Evolutionary conservation across 2,329 filamentous ascomycete genomes (phyloP), one percentile per base, ranked within the genome.

Genomic region (Anthostomella pinea): DNA sequence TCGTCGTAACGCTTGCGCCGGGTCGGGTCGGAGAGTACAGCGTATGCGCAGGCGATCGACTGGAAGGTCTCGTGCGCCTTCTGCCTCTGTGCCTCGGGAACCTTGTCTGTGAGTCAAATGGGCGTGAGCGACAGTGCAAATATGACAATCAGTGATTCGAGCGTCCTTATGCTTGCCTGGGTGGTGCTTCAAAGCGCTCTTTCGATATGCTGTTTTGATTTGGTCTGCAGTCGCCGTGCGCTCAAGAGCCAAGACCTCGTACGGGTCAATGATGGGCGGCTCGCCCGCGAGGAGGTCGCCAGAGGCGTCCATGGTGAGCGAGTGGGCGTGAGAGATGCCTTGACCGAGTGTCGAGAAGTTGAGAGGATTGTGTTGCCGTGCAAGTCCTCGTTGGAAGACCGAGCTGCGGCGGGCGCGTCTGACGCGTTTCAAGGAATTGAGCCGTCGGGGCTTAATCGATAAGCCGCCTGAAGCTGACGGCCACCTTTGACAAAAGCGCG

Each of bases 201-300:
- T 95, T 58, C 88, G 85, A 69, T 98, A 98, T 13, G 91, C 88
- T 13, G 79, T 81, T 62, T 94, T 96, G 67, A 98, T 77, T 54
- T 95, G 79, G 45, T 88, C 81, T 25, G 80, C 67, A 0, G 85
- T 86, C 10, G 89, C 89, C 34, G 77, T 69, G 43, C 79, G 78
- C 23, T 82, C 73, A 25, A 98, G 63, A 15, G 72, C 77, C 7
- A 98, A 79, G 35, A 91, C 78, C 52, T 82, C 77, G 57, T 98
- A 98, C 0, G 93, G 91, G 51, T 86, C 70, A 27, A 85, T 79
- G 13, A 56, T 56, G 0, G 86, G 85, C 1, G 79, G 82, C 23
- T 79, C 74, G 38, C 70, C 72, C 17, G 75, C 69, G 16, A 69
- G 46, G 15, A 72, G 54, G 23, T 84, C 77, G 31, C 83, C 74